Evolutionary conservation across 345 rosid species (phyloP).

Genomic region (Mangifera indica): DNA sequence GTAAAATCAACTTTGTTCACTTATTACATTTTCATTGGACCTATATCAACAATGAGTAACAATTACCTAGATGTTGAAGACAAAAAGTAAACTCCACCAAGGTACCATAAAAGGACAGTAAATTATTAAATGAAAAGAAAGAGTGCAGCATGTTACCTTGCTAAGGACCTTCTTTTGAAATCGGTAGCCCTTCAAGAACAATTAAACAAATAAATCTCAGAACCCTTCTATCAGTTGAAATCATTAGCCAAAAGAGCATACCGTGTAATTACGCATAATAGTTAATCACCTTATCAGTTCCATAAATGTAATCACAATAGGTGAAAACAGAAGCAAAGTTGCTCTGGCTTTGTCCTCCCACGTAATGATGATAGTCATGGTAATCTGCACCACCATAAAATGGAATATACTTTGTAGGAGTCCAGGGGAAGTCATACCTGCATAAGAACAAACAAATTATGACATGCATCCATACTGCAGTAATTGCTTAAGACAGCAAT

Average conservation of each 20-base stretch:
- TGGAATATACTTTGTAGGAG: slow-evolving; percentile 79
- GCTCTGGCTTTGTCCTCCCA: slow-evolving; percentile 98
- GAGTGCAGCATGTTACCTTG: slow-evolving; percentile 46
- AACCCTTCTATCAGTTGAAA: slow-evolving; percentile 20
- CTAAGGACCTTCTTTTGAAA: slow-evolving; percentile 75
- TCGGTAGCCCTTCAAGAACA: slow-evolving; percentile 67
- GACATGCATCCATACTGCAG: not conserved
- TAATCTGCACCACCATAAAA: slow-evolving; percentile 97
- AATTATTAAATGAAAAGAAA: not conserved
- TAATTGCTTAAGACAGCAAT: slow-evolving; percentile 6
- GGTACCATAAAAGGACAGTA: not conserved
- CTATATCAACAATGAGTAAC: not conserved
- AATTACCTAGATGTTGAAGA: not conserved
- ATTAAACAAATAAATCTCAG: not conserved
- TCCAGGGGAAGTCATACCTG: slow-evolving; percentile 93
- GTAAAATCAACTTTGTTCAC: not conserved
- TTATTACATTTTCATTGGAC: not conserved
- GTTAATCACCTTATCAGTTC: slow-evolving; percentile 78
- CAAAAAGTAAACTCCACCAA: not conserved
- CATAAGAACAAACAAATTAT: slow-evolving; percentile 18
- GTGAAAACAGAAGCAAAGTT: slow-evolving; percentile 97
- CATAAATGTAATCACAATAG: slow-evolving; percentile 88
- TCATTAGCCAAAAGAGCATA: not conserved
- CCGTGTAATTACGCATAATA: not conserved
- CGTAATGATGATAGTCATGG: slow-evolving; percentile 98